A percentile compares a stretch with the other conserved stretches of the same genome.
These are phyloP conservation scores for Venturia aucupariae DNA, from an alignment of 2,329 filamentous ascomycete genomes.

Conservation along the genomic window DNA sequence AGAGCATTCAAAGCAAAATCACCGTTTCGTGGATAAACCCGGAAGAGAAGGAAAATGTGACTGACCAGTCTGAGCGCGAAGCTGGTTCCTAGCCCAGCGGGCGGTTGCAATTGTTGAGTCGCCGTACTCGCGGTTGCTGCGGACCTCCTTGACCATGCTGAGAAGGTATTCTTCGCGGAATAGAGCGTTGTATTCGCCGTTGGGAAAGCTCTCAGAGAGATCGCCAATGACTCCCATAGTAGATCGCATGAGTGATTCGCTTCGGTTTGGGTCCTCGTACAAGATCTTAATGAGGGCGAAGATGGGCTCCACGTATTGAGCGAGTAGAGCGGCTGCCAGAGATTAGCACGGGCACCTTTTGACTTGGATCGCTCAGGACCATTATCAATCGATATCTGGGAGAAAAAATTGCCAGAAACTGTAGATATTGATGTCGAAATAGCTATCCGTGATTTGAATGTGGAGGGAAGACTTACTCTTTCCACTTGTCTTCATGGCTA, in stretches of 20 bases:
- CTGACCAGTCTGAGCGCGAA: constrained; percentile 70
- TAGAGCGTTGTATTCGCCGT: constrained; percentile 71
- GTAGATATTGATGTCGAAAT: too few relatives aligned
- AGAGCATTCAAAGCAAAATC: background rate
- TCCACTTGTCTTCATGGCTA: constrained; percentile 76
- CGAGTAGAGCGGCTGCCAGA: constrained; percentile 46
- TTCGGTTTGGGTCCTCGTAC: constrained; percentile 74
- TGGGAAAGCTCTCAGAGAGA: constrained; percentile 85
- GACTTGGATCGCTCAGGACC: constrained; percentile 26
- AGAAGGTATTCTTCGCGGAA: constrained; percentile 92
- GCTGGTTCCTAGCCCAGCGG: constrained; percentile 93
- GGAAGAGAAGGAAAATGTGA: background rate
- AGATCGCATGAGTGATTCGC: constrained; percentile 84
- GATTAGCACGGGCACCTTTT: background rate
- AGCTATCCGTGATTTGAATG: too few relatives aligned
- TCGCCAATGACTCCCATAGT: constrained; percentile 97
- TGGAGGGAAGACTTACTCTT: constrained; percentile 37
- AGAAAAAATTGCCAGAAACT: background rate
- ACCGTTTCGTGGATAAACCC: background rate
- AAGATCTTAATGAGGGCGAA: constrained; percentile 80
- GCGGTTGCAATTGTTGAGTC: constrained; percentile 84
- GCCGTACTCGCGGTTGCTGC: constrained; percentile 78
- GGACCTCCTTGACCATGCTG: constrained; percentile 82
- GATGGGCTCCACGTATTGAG: constrained; percentile 73
- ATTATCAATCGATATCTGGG: constrained; percentile 16